Evolutionary conservation across 2,329 filamentous ascomycete genomes (phyloP), one percentile per base, ranked within the genome.

Genomic region (Fusarium ambrosium): DNA sequence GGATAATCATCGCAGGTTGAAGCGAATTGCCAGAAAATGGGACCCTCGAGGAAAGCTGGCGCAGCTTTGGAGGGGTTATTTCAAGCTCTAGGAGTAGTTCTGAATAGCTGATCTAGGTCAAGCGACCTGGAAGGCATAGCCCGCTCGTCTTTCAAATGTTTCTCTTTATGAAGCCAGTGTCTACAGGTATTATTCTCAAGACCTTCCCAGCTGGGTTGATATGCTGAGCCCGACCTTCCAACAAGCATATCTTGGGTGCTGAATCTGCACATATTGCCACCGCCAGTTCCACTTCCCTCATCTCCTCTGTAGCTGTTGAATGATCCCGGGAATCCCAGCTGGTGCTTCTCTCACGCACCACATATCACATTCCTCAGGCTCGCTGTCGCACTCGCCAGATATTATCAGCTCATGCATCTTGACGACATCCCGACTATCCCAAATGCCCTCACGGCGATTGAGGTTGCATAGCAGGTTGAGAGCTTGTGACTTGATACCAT

Each of bases 71-170:
- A 51, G 29, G 6, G 69, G 69, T 5, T 65, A 62, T 48, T 73
- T 73, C 22, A 72, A 62, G 29, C 65, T 56, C 9, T 13, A 56
- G n/a, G 60, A 14, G 13, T 64, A 62, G 13, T 48, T 13, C 86
- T 86, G 14, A 14, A 22, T 22, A 24, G 14, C 14, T 16, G 14
- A 9, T 6, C 2, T 24, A 9, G 22, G 8, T 24, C 14, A 48
- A 24, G 22, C 8, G 22, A 48, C 2, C 13, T 45, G 13, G 13
- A 45, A 9, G 20, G 6, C 20, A 45, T 24, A 16, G 43, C 7
- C n/a, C 43, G 13, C 20, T 16, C 20, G 43, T 45, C 4, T 45
- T 45, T 4, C 43, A 43, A 22, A 2, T 6, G 14, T 20, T 22
- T 45, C 20, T 4, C 13, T 5, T 14, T 24, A 24, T 4, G 4